phyloP scores from a whole-genome alignment of 129 eudicot genomes.

The Helianthus annuus region HanXRQr2.0-SUNRISE NC_035438.2:133672301-133672800 shows the following conservation, averaged over 20 bases:
- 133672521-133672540: background rate
- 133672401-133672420: background rate
- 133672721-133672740: background rate
- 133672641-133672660: conserved; percentile 27
- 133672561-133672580: conserved; percentile 61
- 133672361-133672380: conserved; percentile 3
- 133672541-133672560: conserved; percentile 48
- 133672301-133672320: background rate
- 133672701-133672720: background rate
- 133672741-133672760: too few species aligned
- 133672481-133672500: background rate
- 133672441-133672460: conserved; percentile 7
- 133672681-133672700: background rate
- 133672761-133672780: too few species aligned
- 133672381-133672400: conserved; percentile 2
- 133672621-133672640: conserved; percentile 14
- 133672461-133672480: background rate
- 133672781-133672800: too few species aligned
- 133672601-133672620: background rate
- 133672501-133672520: background rate
- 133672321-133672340: background rate
- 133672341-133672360: conserved; percentile 5
- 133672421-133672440: conserved; percentile 1
- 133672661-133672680: conserved; percentile 13
- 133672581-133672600: conserved; percentile 62